Evolutionary conservation across 768 basidiomycete genomes (phyloP), one percentile per base, ranked within the genome.

Genomic region (Panus rudis): DNA sequence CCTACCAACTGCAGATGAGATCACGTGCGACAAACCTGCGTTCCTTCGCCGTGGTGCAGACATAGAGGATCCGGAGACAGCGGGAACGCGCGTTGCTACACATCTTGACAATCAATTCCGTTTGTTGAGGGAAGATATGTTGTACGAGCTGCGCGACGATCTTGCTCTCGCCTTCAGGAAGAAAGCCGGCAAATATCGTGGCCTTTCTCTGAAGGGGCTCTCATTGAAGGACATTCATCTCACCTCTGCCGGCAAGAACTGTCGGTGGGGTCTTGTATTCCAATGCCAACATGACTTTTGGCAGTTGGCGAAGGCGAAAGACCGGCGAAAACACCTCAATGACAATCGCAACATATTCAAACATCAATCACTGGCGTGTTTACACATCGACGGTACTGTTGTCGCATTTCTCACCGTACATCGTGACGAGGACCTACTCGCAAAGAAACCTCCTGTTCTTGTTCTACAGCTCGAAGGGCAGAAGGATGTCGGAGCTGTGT

Each of bases 81-180:
- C 62, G 21, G 54, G 57, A 2, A 56, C 51, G 12, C 69, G 76
- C 3, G 50, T 66, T 4, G 63, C 71, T 1, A 64, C 71, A 8
- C 71, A 83, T 46, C 64, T 83, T 4, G 82, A 84, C 48, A 80
- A 81, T 39, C 78, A 79, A 39, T 84, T 79, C 55, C 72, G 83
- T 7, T 64, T 84, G 14, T 56, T 81, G 8, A 61, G 83, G 6
- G 81, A 82, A 49, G 81, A 79, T 38, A 77, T 80, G 75, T 41
- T 81, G 3, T 62, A 69, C 43, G 75, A 79, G 45, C 65, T 81
- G 38, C 66, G 66, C 19, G 79, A 82, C 10, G 78, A 80, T 47
- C 50, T 81, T 10, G 67, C 70, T 45, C 62, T 72, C 8, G 64
- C 60, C 2, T 49, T 65, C 1, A 54, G 55, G 6, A 55, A 65